phyloP scores from a whole-genome alignment of 352 stramenopile genomes.

The Globisporangium irregulare region DNA sequence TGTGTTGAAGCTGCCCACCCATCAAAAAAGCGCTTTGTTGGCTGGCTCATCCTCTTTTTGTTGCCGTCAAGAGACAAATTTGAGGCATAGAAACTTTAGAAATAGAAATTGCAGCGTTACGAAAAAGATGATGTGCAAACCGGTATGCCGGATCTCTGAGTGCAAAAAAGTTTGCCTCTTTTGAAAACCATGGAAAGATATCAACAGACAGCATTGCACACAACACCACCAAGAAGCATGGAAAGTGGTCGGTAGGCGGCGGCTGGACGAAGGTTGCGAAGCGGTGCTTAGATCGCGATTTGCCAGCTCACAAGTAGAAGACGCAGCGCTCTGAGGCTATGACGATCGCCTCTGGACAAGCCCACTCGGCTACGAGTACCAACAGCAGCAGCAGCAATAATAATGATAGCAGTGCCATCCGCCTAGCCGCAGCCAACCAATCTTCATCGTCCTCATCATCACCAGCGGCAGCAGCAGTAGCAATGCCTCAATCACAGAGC shows the following conservation, averaged over 20 bases:
- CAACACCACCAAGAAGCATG: not conserved
- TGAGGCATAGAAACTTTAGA: no score
- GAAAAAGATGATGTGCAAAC: no score
- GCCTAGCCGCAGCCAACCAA: conserved; percentile 3
- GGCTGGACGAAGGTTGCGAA: not conserved
- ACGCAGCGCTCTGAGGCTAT: not conserved
- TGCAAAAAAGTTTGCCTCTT: not conserved
- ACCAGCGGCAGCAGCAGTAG: not conserved
- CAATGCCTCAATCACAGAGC: not conserved
- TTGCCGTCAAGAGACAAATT: no score
- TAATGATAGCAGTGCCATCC: not conserved
- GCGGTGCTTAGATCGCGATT: conserved; percentile 4
- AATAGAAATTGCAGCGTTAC: no score
- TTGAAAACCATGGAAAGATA: not conserved
- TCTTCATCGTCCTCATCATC: not conserved
- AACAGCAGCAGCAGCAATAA: not conserved
- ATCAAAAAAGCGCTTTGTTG: not conserved
- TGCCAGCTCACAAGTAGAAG: not conserved
- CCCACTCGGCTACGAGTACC: not conserved
- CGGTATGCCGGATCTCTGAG: no score
- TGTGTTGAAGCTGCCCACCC: not conserved
- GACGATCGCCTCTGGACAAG: not conserved
- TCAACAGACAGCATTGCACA: no score
- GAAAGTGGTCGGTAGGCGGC: not conserved
- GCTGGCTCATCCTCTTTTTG: no score